A percentile compares a stretch with the other conserved stretches of the same genome.
Evolutionary conservation across 352 stramenopile genomes (phyloP).

Genomic region (Phytophthora vignae): DNA sequence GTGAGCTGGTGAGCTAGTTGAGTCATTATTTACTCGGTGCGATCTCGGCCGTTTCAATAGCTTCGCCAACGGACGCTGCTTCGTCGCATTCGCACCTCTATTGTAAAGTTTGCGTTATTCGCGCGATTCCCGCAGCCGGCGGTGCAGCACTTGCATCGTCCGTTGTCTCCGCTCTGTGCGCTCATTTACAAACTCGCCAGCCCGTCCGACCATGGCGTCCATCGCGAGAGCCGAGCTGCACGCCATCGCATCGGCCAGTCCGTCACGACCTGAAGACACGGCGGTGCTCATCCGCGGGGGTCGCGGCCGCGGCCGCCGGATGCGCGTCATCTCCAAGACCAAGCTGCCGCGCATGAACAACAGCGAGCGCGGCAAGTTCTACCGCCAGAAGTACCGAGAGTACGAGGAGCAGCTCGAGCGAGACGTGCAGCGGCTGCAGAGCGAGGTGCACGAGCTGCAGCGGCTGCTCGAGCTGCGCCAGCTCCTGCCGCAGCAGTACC

Average conservation of each 20-base stretch:
- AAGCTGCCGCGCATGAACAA: conserved; percentile 76
- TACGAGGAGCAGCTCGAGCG: conserved; percentile 56
- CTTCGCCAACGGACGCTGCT: conserved; percentile 17
- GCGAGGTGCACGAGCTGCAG: conserved; percentile 51
- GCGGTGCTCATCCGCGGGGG: conserved; percentile 23
- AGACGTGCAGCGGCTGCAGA: conserved; percentile 39
- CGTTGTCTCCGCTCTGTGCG: neutral
- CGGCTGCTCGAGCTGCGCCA: conserved; percentile 46
- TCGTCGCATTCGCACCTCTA: no score
- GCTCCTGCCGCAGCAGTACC: conserved; percentile 31
- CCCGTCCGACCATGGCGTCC: conserved; percentile 13
- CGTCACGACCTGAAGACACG: conserved; percentile 13
- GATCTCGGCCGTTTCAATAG: conserved; percentile 1
- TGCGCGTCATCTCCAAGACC: conserved; percentile 38
- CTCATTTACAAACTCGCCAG: conserved; percentile 25
- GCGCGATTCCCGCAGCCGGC: neutral
- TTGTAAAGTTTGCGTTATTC: no score
- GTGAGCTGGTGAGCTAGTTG: neutral
- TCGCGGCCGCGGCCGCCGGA: conserved; percentile 25
- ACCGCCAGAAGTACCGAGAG: conserved; percentile 65
- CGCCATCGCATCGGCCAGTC: conserved; percentile 7
- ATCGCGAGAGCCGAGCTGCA: conserved; percentile 5
- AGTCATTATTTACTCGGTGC: neutral
- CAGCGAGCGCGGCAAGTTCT: conserved; percentile 75
- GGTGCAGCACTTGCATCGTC: conserved; percentile 7